These are phyloP conservation scores for Microcos paniculata DNA, from an alignment of 345 rosid species.

Conservation along the genomic window DNA sequence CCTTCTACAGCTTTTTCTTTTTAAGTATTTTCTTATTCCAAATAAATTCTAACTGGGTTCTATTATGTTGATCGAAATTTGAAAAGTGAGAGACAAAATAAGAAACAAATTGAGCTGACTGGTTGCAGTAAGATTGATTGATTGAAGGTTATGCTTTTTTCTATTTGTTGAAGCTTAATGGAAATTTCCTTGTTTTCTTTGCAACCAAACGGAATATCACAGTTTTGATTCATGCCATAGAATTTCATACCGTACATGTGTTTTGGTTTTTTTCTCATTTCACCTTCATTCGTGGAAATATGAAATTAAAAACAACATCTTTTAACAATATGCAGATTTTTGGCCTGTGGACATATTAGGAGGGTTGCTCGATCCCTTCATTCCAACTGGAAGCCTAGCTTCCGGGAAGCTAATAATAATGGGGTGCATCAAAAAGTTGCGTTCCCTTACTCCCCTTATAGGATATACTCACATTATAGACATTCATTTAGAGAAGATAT, in stretches of 20 bases:
- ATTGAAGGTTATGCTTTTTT: background rate
- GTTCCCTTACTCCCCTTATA: slow-evolving; percentile 19
- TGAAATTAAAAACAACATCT: background rate
- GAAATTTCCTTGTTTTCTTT: background rate
- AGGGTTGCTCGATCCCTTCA: slow-evolving; percentile 29
- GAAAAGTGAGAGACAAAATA: background rate
- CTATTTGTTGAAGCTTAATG: background rate
- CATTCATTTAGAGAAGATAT: slow-evolving; percentile 27
- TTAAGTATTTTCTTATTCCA: background rate
- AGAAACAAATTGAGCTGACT: background rate
- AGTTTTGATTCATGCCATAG: background rate
- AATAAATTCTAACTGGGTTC: background rate
- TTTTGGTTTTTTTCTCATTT: background rate
- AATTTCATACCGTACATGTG: background rate
- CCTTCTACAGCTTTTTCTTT: background rate
- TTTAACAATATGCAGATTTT: slow-evolving; percentile 20
- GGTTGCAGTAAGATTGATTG: background rate
- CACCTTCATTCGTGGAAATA: background rate
- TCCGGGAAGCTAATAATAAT: background rate
- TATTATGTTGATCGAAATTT: background rate
- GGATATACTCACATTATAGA: slow-evolving; percentile 32
- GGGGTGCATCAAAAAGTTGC: background rate
- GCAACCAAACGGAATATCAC: background rate
- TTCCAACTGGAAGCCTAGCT: slow-evolving; percentile 19
- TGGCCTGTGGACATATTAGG: slow-evolving; percentile 37